These are phyloP conservation scores for Psilocybe mexicana DNA, from an alignment of 1,284 basidiomycete genomes.

Conservation along the genomic window DNA sequence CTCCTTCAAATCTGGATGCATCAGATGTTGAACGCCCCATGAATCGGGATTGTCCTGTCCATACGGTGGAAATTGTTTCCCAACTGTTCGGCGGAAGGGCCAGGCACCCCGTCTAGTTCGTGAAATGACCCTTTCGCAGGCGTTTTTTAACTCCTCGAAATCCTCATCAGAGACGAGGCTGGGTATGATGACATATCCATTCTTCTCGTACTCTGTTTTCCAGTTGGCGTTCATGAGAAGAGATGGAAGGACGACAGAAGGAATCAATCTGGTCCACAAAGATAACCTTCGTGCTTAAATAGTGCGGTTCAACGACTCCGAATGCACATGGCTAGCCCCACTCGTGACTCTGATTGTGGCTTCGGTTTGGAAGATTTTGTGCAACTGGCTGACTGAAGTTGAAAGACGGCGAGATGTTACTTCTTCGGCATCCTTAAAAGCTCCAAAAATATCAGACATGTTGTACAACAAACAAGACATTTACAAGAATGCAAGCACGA, in stretches of 20 bases:
- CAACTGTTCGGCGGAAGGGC: conserved; percentile 73
- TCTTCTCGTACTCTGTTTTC: conserved; percentile 51
- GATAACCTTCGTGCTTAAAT: neutral
- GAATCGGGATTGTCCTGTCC: conserved; percentile 60
- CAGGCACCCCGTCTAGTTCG: conserved; percentile 66
- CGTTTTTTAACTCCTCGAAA: conserved; percentile 45
- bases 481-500: no score
- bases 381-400: no score
- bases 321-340: neutral
- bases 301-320: neutral
- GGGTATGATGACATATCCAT: conserved; percentile 75
- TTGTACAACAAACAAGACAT: no score
- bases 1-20: conserved; percentile 73
- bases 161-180: conserved; percentile 51
- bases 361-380: no score
- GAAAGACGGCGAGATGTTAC: no score
- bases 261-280: neutral
- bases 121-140: conserved; percentile 53
- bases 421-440: no score
- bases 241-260: neutral
- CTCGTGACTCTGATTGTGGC: neutral
- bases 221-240: conserved; percentile 20
- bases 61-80: conserved; percentile 83
- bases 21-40: conserved; percentile 82
- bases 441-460: no score